These are phyloP conservation scores for Syzygium oleosum DNA, from an alignment of 345 rosid species.

Conservation along the genomic window DNA sequence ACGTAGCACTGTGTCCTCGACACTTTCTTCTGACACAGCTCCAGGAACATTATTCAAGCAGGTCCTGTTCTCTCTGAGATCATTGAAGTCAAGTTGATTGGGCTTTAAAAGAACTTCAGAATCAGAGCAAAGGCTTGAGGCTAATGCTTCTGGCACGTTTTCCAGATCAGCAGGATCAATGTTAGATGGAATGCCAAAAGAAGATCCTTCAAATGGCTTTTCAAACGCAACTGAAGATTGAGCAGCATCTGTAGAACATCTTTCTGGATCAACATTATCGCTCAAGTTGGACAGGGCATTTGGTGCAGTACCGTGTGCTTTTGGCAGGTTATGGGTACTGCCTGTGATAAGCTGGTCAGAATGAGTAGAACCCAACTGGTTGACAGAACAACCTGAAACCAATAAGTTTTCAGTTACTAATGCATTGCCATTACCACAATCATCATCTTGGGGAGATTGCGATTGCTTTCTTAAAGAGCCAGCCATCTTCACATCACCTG, in stretches of 20 bases:
- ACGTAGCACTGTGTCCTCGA: not conserved
- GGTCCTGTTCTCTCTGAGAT: constrained; percentile 12
- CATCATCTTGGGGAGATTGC: not conserved
- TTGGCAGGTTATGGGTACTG: not conserved
- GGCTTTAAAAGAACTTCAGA: constrained; percentile 19
- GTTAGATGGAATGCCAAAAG: constrained; percentile 19
- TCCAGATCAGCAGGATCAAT: constrained; percentile 7
- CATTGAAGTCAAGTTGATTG: constrained; percentile 34
- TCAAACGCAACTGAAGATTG: constrained; percentile 6
- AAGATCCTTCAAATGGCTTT: constrained; percentile 6
- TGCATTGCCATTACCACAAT: not conserved
- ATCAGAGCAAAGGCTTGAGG: constrained; percentile 12
- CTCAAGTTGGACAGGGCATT: constrained; percentile 2
- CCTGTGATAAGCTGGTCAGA: not conserved
- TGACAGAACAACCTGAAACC: not conserved
- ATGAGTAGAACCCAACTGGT: constrained; percentile 1
- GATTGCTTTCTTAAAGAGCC: not conserved
- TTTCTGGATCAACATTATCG: constrained; percentile 2
- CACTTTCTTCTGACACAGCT: constrained; percentile 3
- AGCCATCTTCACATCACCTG: not conserved
- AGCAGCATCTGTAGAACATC: constrained; percentile 3
- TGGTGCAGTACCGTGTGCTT: not conserved
- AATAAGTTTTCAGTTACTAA: not conserved
- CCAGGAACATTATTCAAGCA: constrained; percentile 8
- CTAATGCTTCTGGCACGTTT: constrained; percentile 5